Percentiles rank a stretch among this genome's conserved stretches.
Evolutionary conservation across 495 filamentous ascomycete genomes (phyloP).

Genomic region (Hypoxylon fuscum): DNA sequence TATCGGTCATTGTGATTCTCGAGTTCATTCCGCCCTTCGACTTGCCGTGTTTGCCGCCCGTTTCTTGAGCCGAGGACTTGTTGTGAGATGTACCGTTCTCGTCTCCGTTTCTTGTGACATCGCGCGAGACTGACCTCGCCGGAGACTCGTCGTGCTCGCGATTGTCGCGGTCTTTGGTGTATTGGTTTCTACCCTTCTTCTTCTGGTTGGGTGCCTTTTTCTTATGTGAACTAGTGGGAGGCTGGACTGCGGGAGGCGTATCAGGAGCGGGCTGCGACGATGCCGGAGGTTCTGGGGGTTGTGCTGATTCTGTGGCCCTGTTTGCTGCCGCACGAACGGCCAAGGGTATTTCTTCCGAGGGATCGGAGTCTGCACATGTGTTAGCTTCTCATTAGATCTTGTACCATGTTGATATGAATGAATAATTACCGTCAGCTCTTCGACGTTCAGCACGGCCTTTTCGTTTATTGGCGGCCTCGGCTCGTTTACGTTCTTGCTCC

Average conservation of each 20-base stretch:
- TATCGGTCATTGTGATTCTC: constrained; percentile 88
- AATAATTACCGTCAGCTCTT: constrained; percentile 74
- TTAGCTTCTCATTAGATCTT: constrained; percentile 43
- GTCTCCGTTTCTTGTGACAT: constrained; percentile 55
- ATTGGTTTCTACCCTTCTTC: constrained; percentile 85
- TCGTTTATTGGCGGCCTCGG: constrained; percentile 75
- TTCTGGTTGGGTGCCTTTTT: constrained; percentile 73
- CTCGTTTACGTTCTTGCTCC: constrained; percentile 71
- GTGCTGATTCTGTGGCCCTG: constrained; percentile 45
- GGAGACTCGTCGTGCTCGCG: constrained; percentile 70
- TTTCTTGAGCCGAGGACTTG: constrained; percentile 34
- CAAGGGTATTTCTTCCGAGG: constrained; percentile 64
- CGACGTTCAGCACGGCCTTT: constrained; percentile 78
- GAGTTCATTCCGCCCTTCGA: constrained; percentile 57
- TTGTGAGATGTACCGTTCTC: constrained; percentile 47
- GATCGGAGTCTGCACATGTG: constrained; percentile 63
- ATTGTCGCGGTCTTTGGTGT: constrained; percentile 77
- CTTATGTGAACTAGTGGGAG: constrained; percentile 60
- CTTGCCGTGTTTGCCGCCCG: constrained; percentile 47
- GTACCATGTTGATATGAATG: constrained; percentile 24
- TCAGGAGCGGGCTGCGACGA: constrained; percentile 62
- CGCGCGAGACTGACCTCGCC: constrained; percentile 71
- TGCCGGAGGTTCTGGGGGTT: constrained; percentile 48
- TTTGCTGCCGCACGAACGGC: constrained; percentile 51
- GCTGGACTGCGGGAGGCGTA: constrained; percentile 58